A percentile compares a stretch with the other conserved stretches of the same genome.
Conservation (phyloP, 495 filamentous ascomycete species). For the Clavariopsis aquatica region DNA sequence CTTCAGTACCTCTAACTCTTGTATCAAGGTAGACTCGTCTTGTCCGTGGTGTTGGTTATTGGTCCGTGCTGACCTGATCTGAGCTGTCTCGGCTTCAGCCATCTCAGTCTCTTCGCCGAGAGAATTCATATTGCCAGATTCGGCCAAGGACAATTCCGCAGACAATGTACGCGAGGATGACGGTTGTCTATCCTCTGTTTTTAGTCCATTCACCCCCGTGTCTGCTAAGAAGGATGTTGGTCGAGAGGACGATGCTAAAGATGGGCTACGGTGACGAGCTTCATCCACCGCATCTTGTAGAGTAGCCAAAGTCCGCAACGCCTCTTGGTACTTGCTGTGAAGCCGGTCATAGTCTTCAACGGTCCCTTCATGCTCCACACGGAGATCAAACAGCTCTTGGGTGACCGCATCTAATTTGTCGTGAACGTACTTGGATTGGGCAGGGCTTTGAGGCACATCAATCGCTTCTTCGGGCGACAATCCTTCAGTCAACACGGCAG, state of each 20-base stretch:
- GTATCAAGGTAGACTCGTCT: conserved; percentile 45
- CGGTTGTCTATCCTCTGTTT: conserved; percentile 71
- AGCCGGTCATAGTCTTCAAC: conserved; percentile 79
- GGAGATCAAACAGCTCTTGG: conserved; percentile 88
- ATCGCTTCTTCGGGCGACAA: conserved; percentile 45
- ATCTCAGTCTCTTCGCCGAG: conserved; percentile 32
- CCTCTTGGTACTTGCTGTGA: conserved; percentile 86
- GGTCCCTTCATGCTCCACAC: conserved; percentile 84
- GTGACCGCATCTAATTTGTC: conserved; percentile 92
- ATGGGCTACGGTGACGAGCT: conserved; percentile 61
- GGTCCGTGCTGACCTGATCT: conserved; percentile 11
- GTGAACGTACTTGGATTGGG: conserved; percentile 80
- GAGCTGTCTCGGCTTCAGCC: conserved; percentile 41
- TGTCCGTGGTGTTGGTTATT: conserved; percentile 29
- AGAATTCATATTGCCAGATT: conserved; percentile 59
- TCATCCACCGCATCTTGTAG: conserved; percentile 87
- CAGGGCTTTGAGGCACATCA: conserved; percentile 59
- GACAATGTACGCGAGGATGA: conserved; percentile 94
- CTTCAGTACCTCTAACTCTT: conserved; percentile 72
- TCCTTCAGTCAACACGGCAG: conserved; percentile 38
- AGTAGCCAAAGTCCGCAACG: conserved; percentile 74
- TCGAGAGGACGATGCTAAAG: conserved; percentile 58
- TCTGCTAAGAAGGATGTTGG: conserved; percentile 94
- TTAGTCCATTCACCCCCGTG: conserved; percentile 71
- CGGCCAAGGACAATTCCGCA: conserved; percentile 92